Percentiles rank a stretch among this genome's conserved stretches.
phyloP scores from a whole-genome alignment of 192 early-diverging fungal species.

The Lobosporangium transversale region DNA sequence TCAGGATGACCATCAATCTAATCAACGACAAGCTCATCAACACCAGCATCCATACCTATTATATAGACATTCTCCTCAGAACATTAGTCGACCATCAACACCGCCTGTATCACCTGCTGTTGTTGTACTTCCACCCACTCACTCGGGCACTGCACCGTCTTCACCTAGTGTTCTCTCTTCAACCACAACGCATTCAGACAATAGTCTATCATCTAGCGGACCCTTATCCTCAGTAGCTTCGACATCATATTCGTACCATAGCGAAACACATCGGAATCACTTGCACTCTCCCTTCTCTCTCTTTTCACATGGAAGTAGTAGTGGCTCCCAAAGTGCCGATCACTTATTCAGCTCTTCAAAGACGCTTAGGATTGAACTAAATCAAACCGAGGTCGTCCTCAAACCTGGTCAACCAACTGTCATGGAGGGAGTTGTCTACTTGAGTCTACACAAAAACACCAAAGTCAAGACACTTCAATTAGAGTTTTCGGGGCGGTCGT shows the following conservation, averaged over 20 bases:
- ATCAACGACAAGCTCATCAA: not conserved
- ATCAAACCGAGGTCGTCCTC: constrained; percentile 25
- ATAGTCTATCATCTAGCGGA: not conserved
- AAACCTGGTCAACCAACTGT: constrained; percentile 8
- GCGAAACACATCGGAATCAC: constrained; percentile 8
- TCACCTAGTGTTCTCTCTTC: not conserved
- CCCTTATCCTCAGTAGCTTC: not conserved
- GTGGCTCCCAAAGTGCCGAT: not conserved
- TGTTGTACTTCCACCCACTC: not conserved
- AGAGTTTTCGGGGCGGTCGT: constrained; percentile 40
- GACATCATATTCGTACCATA: not conserved
- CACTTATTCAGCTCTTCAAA: constrained; percentile 6
- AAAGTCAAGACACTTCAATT: constrained; percentile 45
- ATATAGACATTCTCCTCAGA: not conserved
- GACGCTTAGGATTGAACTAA: constrained; percentile 34
- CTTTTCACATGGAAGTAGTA: constrained; percentile 11
- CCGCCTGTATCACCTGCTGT: not conserved
- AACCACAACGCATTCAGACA: not conserved
- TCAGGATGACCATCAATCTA: not conserved
- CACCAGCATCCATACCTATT: not conserved
- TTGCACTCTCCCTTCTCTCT: constrained; percentile 36
- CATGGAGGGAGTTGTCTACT: constrained; percentile 22
- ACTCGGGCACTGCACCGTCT: not conserved
- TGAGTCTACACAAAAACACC: constrained; percentile 35
- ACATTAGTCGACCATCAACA: not conserved